A percentile compares a stretch with the other conserved stretches of the same genome.
Conservation (phyloP, 2,329 filamentous ascomycete species). For the Macroventuria anomochaeta region DNA sequence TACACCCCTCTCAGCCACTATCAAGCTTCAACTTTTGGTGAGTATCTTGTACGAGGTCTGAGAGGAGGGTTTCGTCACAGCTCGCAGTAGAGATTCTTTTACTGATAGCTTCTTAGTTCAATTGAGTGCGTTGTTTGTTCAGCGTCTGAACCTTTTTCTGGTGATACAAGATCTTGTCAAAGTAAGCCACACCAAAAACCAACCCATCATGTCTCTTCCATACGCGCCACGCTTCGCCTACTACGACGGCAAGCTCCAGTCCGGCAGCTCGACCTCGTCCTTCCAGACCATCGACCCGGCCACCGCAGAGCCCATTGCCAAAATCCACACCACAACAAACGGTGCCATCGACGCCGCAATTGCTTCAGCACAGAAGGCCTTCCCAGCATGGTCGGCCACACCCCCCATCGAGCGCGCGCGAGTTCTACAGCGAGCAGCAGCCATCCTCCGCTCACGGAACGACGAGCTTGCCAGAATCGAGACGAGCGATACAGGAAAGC, state of each 20-base stretch:
- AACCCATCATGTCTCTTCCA: slow-evolving; percentile 44
- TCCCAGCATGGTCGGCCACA: slow-evolving; percentile 77
- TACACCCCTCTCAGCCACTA: slow-evolving; percentile 3
- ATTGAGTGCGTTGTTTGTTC: background rate
- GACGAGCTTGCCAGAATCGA: slow-evolving; percentile 80
- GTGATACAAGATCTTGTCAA: background rate
- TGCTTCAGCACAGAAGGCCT: slow-evolving; percentile 72
- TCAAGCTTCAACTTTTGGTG: slow-evolving; percentile 8
- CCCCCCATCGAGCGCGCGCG: slow-evolving; percentile 76
- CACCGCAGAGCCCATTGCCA: slow-evolving; percentile 70
- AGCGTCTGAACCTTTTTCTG: background rate
- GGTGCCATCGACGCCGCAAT: slow-evolving; percentile 75
- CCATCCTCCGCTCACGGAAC: slow-evolving; percentile 75
- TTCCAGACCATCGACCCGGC: slow-evolving; percentile 79
- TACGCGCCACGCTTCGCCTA: slow-evolving; percentile 70
- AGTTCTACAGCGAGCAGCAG: slow-evolving; percentile 77
- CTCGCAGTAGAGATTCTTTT: background rate
- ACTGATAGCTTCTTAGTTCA: slow-evolving; percentile 1
- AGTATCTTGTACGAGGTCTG: slow-evolving; percentile 1
- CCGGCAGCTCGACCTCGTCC: slow-evolving; percentile 64
- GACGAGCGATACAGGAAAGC: slow-evolving; percentile 85
- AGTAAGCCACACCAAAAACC: background rate
- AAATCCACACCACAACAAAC: slow-evolving; percentile 72
- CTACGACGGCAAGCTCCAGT: slow-evolving; percentile 74
- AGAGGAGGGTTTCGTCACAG: slow-evolving; percentile 4